Conservation (phyloP, 2,329 filamentous ascomycete species). For the Aureobasidium pullulans region DNA sequence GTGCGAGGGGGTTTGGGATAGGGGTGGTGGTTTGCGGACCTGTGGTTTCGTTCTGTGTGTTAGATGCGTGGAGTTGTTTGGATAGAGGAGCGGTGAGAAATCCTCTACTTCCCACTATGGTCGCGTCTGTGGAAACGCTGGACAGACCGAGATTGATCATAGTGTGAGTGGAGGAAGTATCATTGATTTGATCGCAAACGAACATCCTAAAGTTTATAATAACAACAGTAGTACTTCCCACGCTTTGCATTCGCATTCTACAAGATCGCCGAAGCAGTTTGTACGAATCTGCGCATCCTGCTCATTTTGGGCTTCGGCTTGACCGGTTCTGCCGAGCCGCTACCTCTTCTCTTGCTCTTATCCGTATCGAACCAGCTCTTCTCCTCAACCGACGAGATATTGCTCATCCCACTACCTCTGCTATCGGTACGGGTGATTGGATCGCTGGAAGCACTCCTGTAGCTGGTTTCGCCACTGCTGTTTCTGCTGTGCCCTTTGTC, state of each 20-base stretch:
- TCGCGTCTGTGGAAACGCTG: too few relatives aligned
- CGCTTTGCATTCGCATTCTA: not conserved
- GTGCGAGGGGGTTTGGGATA: too few relatives aligned
- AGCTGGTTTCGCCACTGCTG: slow-evolving; percentile 16
- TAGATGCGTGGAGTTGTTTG: too few relatives aligned
- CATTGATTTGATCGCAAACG: too few relatives aligned
- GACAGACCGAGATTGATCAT: too few relatives aligned
- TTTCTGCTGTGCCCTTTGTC: slow-evolving; percentile 16
- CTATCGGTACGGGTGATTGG: slow-evolving; percentile 15
- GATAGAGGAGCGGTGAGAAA: too few relatives aligned
- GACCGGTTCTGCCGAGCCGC: not conserved
- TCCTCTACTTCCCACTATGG: too few relatives aligned
- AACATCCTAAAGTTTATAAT: too few relatives aligned
- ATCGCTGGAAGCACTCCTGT: slow-evolving; percentile 10
- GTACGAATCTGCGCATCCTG: slow-evolving; percentile 20
- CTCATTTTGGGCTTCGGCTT: slow-evolving; percentile 7
- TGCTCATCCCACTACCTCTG: slow-evolving; percentile 12
- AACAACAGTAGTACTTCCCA: too few relatives aligned
- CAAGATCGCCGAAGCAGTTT: slow-evolving; percentile 21
- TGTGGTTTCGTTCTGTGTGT: too few relatives aligned
- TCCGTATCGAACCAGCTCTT: slow-evolving; percentile 8
- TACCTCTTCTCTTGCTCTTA: not conserved
- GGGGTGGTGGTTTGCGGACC: too few relatives aligned
- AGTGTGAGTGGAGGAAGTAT: too few relatives aligned
- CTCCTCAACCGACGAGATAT: slow-evolving; percentile 5